These are phyloP conservation scores for Nidularia pulvinata DNA, from an alignment of 768 basidiomycete species.

Conservation along the genomic window DNA sequence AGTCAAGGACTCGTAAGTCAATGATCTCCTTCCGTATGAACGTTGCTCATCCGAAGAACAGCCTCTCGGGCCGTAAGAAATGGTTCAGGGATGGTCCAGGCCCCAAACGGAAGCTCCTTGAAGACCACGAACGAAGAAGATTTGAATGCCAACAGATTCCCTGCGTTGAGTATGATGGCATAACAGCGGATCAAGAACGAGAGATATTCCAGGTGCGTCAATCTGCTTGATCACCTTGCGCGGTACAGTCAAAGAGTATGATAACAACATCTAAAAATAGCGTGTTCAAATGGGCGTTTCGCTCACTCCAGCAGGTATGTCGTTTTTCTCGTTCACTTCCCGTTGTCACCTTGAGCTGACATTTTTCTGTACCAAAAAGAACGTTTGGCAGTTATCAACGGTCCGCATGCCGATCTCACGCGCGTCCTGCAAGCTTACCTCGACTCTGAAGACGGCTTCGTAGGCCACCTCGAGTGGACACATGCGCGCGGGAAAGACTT, in stretches of 20 bases:
- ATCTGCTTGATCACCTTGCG: neutral
- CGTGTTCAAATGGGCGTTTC: conserved; percentile 53
- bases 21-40: no score
- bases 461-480: conserved; percentile 38
- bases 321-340: neutral
- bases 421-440: conserved; percentile 35
- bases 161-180: conserved; percentile 51
- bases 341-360: neutral
- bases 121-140: conserved; percentile 18
- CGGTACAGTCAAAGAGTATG: neutral
- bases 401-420: conserved; percentile 40
- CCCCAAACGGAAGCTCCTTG: conserved; percentile 14
- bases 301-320: conserved; percentile 44
- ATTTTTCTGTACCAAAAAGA: conserved; percentile 23
- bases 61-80: conserved; percentile 13
- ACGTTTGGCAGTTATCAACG: conserved; percentile 47
- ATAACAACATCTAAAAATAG: conserved; percentile 15
- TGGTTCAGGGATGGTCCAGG: conserved; percentile 18
- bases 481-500: conserved; percentile 45
- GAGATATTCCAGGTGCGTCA: conserved; percentile 60
- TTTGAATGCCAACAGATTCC: conserved; percentile 46
- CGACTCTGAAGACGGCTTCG: conserved; percentile 29
- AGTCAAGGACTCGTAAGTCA: conserved; percentile 23
- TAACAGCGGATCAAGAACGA: conserved; percentile 54
- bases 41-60: neutral